Conservation (phyloP, 1,284 basidiomycete species). For the Pseudozyma hubeiensis region DNA sequence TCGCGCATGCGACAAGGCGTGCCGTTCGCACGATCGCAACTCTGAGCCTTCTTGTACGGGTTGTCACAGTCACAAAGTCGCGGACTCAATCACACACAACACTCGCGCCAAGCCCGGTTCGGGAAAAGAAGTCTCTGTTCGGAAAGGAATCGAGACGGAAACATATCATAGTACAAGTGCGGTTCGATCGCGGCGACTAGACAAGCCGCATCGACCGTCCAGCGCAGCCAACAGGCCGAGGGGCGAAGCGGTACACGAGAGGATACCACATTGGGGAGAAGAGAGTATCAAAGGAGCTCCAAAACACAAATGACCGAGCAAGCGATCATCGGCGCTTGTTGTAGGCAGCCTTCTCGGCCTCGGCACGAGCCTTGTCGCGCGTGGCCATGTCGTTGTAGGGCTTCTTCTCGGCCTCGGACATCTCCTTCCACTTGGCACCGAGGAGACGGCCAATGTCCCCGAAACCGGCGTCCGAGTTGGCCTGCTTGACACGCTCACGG, state of each 20-base stretch:
- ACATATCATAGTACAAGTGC: conserved; percentile 48
- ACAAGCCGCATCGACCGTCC: conserved; percentile 19
- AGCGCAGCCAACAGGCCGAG: conserved; percentile 18
- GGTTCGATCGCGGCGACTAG: conserved; percentile 8
- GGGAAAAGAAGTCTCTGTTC: conserved; percentile 17
- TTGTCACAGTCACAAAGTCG: too few relatives aligned
- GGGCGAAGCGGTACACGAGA: conserved; percentile 9
- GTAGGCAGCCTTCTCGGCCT: conserved; percentile 81
- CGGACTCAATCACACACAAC: too few relatives aligned
- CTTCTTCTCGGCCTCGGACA: conserved; percentile 86
- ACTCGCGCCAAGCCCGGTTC: not conserved
- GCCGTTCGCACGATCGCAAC: too few relatives aligned
- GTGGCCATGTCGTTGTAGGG: conserved; percentile 90
- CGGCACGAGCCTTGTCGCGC: conserved; percentile 85
- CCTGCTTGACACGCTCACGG: conserved; percentile 91
- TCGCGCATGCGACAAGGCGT: too few relatives aligned
- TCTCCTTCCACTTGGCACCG: conserved; percentile 89
- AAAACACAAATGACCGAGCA: not conserved
- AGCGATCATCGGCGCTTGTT: conserved; percentile 39
- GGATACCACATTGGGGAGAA: conserved; percentile 18
- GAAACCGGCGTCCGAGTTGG: conserved; percentile 93
- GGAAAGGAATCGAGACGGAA: conserved; percentile 4
- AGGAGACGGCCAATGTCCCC: conserved; percentile 91
- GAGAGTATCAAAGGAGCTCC: not conserved
- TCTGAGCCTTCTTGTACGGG: too few relatives aligned